phyloP scores from a whole-genome alignment of 1,284 basidiomycete species.

The Ceratobasidium sp. region DNA sequence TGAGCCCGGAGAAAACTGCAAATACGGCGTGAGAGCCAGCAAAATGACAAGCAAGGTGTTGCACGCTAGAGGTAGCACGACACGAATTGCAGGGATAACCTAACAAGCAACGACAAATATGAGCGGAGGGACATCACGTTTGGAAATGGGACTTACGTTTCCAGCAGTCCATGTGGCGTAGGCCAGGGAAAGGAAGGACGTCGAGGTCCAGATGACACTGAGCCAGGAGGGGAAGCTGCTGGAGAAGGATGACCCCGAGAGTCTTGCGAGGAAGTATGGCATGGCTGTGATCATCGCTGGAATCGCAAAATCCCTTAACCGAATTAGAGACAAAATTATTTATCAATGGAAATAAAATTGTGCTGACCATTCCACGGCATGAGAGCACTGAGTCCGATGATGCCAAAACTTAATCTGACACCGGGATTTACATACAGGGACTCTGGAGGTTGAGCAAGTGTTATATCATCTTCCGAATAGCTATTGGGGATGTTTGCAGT shows the following conservation, averaged over 20 bases:
- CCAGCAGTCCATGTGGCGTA: constrained; percentile 75
- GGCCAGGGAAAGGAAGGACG: constrained; percentile 73
- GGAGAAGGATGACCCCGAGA: constrained; percentile 65
- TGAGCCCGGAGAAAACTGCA: constrained; percentile 61
- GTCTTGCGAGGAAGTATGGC: constrained; percentile 74
- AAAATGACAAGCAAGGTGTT: constrained; percentile 65
- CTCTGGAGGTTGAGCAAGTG: neutral
- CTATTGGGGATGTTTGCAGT: constrained; percentile 1
- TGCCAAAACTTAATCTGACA: constrained; percentile 40
- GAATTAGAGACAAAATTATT: constrained; percentile 1
- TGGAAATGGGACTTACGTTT: constrained; percentile 58
- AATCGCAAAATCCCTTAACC: constrained; percentile 17
- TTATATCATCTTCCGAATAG: constrained; percentile 23
- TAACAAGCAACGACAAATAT: constrained; percentile 47
- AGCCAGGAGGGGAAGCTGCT: constrained; percentile 76
- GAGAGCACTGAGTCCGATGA: constrained; percentile 76
- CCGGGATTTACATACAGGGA: constrained; percentile 7
- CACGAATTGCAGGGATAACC: constrained; percentile 64
- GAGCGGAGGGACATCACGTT: constrained; percentile 35
- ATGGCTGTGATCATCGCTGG: constrained; percentile 79
- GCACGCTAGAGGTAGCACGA: constrained; percentile 59
- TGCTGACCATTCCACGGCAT: constrained; percentile 81
- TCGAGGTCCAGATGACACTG: constrained; percentile 68
- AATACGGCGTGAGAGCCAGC: constrained; percentile 61
- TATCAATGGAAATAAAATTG: neutral